Evolutionary conservation across 345 rosid genomes (phyloP).

Genomic region (Salix exigua): DNA sequence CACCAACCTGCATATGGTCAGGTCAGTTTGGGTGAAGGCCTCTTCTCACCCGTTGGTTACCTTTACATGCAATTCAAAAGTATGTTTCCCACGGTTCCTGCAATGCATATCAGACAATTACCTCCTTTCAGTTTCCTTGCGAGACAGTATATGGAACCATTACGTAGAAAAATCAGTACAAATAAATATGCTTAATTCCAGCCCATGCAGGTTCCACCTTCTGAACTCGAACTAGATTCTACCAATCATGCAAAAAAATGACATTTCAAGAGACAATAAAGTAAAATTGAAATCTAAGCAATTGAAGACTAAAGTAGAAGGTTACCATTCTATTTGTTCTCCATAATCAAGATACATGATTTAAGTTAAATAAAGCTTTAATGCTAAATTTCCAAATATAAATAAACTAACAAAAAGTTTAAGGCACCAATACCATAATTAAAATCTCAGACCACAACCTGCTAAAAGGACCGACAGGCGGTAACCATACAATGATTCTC

Average conservation of each 20-base stretch:
- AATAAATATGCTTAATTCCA: neutral
- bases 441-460: constrained; percentile 6
- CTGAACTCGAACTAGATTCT: neutral
- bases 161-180: neutral
- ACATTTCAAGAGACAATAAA: neutral
- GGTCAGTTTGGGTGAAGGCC: too few species aligned
- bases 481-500: neutral
- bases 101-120: neutral
- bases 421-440: neutral
- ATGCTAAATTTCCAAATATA: neutral
- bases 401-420: neutral
- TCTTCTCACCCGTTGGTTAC: too few species aligned
- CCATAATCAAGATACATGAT: neutral
- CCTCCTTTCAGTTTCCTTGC: neutral
- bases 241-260: neutral
- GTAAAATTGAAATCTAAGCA: neutral
- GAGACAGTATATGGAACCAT: neutral
- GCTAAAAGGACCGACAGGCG: neutral
- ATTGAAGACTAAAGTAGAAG: neutral
- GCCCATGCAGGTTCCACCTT: neutral
- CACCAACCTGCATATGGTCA: too few species aligned
- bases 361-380: neutral
- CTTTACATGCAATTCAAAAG: too few species aligned
- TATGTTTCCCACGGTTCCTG: too few species aligned
- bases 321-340: neutral